Base-by-base conservation (phyloP, 2,329 filamentous ascomycete species). In the Botryosphaeria dothidea region DNA sequence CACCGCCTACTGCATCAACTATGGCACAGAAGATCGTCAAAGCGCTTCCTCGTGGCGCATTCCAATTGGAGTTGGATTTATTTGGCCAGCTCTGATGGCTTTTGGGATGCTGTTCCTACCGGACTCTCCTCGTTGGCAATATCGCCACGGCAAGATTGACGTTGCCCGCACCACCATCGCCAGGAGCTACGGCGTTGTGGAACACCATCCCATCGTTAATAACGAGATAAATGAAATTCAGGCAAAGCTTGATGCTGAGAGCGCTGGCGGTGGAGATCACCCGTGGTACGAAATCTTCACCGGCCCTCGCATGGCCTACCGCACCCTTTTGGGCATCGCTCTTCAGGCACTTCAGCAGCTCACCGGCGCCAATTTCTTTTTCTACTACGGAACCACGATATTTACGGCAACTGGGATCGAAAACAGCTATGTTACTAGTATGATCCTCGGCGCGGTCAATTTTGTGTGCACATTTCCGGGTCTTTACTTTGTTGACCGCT, bases 261-360 rank as follows among this genome's bases (percentile, higher is more conserved):
- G 13, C 17, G 77, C 78, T 23, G 78, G 77, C 61, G 75, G 79
- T 38, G 77, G 80, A 0, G 80, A 84, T 64, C 78, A 81, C 70
- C 86, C 84, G 74, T 91, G 87, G 83, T 90, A 91, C 66, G 88
- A 91, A 69, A 85, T 87, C 70, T 82, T 92, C 68, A 84, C 85
- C 65, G 81, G 84, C 68, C 89, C 88, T 69, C 88, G 87, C 68
- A 92, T 91, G 83, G 69, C 85, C 5, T 87, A 90, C 74, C 84
- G 89, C 27, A 88, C 86, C 0, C 52, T 86, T 0, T 81, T 91
- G 0, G 88, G 89, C 43, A 84, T 90, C 38, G 73, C 80, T 3
- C 82, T 94, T 21, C 92, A 95, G 74, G 89, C 90, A 77, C 85
- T 94, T 13, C 92, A 95, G 74, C 92, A 95, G 74, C 83, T 94